Evolutionary conservation across 495 filamentous ascomycete species (phyloP).

Genomic region (Aspergillus sclerotiicarbonarius): DNA sequence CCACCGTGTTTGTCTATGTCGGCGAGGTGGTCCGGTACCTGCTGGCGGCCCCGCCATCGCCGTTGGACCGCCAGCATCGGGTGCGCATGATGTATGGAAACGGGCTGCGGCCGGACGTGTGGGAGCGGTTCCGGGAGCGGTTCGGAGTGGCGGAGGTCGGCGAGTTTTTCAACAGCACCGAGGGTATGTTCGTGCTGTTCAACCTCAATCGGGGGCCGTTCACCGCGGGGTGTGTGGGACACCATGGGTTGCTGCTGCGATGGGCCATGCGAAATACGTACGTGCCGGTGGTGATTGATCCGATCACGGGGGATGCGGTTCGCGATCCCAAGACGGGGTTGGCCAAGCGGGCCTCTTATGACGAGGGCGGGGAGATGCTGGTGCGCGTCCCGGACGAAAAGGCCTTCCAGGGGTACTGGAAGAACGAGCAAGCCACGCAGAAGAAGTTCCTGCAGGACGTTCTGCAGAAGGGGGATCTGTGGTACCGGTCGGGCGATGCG

Average conservation of each 20-base stretch:
- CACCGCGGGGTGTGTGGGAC: slow-evolving; percentile 62
- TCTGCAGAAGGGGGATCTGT: slow-evolving; percentile 72
- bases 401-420: slow-evolving; percentile 69
- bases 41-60: slow-evolving; percentile 62
- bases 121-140: slow-evolving; percentile 64
- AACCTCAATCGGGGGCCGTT: slow-evolving; percentile 61
- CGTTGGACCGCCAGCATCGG: slow-evolving; percentile 62
- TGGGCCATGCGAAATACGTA: slow-evolving; percentile 47
- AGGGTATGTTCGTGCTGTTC: slow-evolving; percentile 58
- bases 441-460: slow-evolving; percentile 71
- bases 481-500: slow-evolving; percentile 74
- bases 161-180: slow-evolving; percentile 68
- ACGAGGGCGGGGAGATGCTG: slow-evolving; percentile 72
- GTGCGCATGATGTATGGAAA: slow-evolving; percentile 73
- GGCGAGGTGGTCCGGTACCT: slow-evolving; percentile 78
- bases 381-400: slow-evolving; percentile 59
- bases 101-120: slow-evolving; percentile 74
- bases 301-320: slow-evolving; percentile 60
- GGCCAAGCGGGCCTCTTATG: slow-evolving; percentile 59
- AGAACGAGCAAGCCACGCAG: slow-evolving; percentile 60
- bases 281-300: slow-evolving; percentile 67
- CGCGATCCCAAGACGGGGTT: slow-evolving; percentile 67
- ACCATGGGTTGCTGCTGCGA: slow-evolving; percentile 63
- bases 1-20: slow-evolving; percentile 78
- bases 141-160: slow-evolving; percentile 58